Percentiles rank a stretch among this genome's conserved stretches.
Evolutionary conservation across 2,329 filamentous ascomycete species (phyloP).

Genomic region (Aspergillus novoparasiticus): DNA sequence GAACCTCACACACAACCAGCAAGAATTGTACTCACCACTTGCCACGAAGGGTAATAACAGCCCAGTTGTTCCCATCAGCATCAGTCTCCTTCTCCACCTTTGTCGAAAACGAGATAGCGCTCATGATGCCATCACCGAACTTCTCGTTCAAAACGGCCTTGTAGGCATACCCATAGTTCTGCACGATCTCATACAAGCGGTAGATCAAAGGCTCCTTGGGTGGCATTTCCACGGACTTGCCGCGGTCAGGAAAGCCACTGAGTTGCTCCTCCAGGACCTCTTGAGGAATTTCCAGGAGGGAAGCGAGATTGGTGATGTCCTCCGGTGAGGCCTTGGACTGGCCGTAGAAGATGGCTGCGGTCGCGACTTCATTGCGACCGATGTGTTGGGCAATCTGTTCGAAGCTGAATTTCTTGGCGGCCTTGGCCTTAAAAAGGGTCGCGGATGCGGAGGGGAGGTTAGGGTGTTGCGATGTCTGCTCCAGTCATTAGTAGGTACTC

Average conservation of each 20-base stretch:
- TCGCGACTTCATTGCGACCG: constrained; percentile 78
- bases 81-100: constrained; percentile 94
- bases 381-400: constrained; percentile 74
- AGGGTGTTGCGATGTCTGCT: constrained; percentile 43
- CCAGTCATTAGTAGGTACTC: not conserved
- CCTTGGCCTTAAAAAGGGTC: constrained; percentile 80
- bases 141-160: constrained; percentile 97
- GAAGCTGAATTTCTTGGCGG: constrained; percentile 73
- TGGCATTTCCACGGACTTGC: constrained; percentile 77
- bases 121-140: constrained; percentile 94
- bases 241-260: constrained; percentile 76
- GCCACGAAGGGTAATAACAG: constrained; percentile 77
- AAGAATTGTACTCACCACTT: constrained; percentile 67
- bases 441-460: constrained; percentile 71
- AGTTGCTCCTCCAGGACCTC: constrained; percentile 63
- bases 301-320: constrained; percentile 68
- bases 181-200: constrained; percentile 87
- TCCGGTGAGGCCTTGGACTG: constrained; percentile 73
- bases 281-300: constrained; percentile 64
- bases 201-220: constrained; percentile 87
- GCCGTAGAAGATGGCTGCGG: constrained; percentile 89
- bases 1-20: not conserved
- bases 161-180: constrained; percentile 96
- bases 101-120: constrained; percentile 86
- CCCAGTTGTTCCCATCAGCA: constrained; percentile 77